phyloP scores from a whole-genome alignment of 441 rosid genomes.

The Pelargonium australe region DNA sequence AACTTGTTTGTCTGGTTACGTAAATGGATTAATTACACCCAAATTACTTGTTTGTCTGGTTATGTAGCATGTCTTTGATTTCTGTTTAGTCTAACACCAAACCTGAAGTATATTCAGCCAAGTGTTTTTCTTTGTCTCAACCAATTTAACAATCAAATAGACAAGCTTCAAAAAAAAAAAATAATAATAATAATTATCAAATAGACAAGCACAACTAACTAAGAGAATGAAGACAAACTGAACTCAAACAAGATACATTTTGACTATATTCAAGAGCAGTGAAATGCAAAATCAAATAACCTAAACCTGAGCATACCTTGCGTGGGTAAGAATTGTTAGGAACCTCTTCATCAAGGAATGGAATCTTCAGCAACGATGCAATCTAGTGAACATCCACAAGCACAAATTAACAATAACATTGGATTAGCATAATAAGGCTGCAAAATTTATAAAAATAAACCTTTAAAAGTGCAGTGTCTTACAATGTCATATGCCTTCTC shows the following conservation, averaged over 20 bases:
- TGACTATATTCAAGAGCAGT: not conserved
- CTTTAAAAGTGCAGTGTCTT: conserved; percentile 20
- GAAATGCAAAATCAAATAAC: too few relatives aligned
- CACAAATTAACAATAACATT: conserved; percentile 11
- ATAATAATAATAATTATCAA: too few relatives aligned
- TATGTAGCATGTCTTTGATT: not conserved
- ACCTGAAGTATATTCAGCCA: too few relatives aligned
- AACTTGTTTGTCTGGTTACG: too few relatives aligned
- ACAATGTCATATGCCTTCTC: conserved; percentile 83
- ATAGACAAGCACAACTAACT: too few relatives aligned
- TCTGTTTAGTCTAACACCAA: not conserved
- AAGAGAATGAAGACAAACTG: not conserved
- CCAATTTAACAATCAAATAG: too few relatives aligned
- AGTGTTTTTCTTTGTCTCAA: too few relatives aligned
- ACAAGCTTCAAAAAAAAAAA: too few relatives aligned
- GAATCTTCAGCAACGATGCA: conserved; percentile 87
- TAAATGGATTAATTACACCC: too few relatives aligned
- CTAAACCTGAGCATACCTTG: conserved; percentile 37
- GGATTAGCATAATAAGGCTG: not conserved
- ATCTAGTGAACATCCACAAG: conserved; percentile 33
- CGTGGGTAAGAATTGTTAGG: conserved; percentile 65
- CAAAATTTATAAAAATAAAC: not conserved
- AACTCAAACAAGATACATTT: not conserved
- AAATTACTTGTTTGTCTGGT: not conserved
- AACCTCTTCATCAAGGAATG: conserved; percentile 71